phyloP scores from a whole-genome alignment of 768 basidiomycete genomes.

The Mycena metata region DNA sequence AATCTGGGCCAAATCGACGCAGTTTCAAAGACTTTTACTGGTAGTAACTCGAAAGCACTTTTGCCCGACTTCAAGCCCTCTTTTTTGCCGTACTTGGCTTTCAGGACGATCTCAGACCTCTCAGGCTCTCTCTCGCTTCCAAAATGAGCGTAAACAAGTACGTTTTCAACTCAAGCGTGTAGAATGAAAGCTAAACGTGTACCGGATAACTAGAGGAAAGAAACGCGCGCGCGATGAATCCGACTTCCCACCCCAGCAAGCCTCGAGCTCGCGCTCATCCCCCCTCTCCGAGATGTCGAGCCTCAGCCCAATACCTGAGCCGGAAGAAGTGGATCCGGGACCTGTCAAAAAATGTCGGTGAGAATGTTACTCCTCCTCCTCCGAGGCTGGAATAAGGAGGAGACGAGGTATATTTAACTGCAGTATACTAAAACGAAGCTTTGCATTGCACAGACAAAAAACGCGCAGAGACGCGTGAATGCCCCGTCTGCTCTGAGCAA shows the following conservation, averaged over 20 bases:
- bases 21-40: no score
- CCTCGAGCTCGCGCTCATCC: slow-evolving; percentile 27
- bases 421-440: neutral
- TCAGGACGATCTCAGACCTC: neutral
- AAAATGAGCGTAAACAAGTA: slow-evolving; percentile 47
- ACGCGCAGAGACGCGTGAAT: slow-evolving; percentile 80
- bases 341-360: slow-evolving; percentile 63
- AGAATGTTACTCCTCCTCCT: neutral
- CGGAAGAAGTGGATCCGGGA: slow-evolving; percentile 43
- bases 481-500: slow-evolving; percentile 80
- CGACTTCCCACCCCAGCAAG: slow-evolving; percentile 38
- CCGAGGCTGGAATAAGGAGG: no score
- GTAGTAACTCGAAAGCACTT: no score
- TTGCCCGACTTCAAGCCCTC: no score
- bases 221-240: slow-evolving; percentile 58
- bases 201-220: slow-evolving; percentile 57
- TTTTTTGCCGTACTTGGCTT: no score
- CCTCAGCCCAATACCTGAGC: slow-evolving; percentile 39
- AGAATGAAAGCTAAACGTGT: neutral
- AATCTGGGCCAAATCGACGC: no score
- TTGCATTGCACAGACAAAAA: slow-evolving; percentile 49
- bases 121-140: neutral
- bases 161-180: slow-evolving; percentile 23
- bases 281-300: slow-evolving; percentile 49
- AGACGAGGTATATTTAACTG: no score